These are phyloP conservation scores for Hyphopichia fennica DNA, from an alignment of 1,139 yeast species.

Conservation along the genomic window DNA sequence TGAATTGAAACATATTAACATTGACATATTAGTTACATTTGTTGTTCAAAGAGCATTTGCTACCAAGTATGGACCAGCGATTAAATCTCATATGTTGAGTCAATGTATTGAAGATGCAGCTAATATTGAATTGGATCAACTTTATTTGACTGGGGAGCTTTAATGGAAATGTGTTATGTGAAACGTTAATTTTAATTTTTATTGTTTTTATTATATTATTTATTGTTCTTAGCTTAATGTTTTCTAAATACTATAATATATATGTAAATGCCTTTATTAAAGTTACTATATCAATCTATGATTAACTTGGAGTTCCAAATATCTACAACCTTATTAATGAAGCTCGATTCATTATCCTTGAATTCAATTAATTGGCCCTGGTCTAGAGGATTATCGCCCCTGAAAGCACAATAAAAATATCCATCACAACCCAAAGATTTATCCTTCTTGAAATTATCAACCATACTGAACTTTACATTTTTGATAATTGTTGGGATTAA, in stretches of 20 bases:
- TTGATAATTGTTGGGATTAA: background rate
- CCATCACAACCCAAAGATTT: slow-evolving; percentile 1
- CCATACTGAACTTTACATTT: background rate
- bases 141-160: background rate
- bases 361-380: background rate
- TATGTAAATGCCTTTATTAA: no score
- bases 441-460: slow-evolving; percentile 1
- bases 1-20: background rate
- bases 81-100: background rate
- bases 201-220: no score
- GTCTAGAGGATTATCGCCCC: background rate
- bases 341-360: background rate
- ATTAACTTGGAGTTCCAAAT: slow-evolving; percentile 2
- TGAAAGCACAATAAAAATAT: slow-evolving; percentile 1
- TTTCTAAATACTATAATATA: no score
- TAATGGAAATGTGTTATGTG: background rate
- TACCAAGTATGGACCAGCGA: background rate
- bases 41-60: background rate
- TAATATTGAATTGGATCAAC: background rate
- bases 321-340: background rate
- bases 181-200: no score
- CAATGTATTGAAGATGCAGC: background rate
- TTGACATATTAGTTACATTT: background rate
- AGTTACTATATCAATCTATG: background rate
- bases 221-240: no score